A percentile compares a stretch with the other conserved stretches of the same genome.
These are phyloP conservation scores for Blastomyces silverae DNA, from an alignment of 2,329 filamentous ascomycete genomes.

Conservation along the genomic window DNA sequence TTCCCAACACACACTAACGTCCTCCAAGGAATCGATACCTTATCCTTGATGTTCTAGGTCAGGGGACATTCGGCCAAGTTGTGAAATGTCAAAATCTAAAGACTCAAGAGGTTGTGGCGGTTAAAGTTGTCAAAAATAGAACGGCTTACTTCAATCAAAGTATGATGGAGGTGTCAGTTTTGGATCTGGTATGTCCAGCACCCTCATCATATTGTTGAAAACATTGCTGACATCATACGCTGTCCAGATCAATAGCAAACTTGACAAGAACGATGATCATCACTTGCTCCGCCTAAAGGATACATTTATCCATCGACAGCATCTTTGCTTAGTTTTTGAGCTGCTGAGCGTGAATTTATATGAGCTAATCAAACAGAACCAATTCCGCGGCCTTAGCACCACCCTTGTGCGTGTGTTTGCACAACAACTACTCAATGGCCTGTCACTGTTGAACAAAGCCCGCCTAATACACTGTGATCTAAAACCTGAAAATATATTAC, in stretches of 20 bases:
- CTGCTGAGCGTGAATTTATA: slow-evolving; percentile 95
- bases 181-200: slow-evolving; percentile 67
- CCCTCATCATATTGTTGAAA: slow-evolving; percentile 6
- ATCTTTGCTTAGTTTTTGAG: slow-evolving; percentile 94
- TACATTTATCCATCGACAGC: slow-evolving; percentile 95
- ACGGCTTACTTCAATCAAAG: slow-evolving; percentile 99
- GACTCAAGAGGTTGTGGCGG: slow-evolving; percentile 95
- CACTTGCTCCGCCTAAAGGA: slow-evolving; percentile 91
- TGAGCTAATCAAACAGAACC: slow-evolving; percentile 98
- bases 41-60: slow-evolving; percentile 91
- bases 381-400: slow-evolving; percentile 94
- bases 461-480: slow-evolving; percentile 96
- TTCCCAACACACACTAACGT: slow-evolving; percentile 17
- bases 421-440: slow-evolving; percentile 87
- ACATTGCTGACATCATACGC: slow-evolving; percentile 22
- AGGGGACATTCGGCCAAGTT: slow-evolving; percentile 96
- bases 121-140: slow-evolving; percentile 98
- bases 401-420: slow-evolving; percentile 96
- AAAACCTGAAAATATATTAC: slow-evolving; percentile 94
- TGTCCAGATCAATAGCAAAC: slow-evolving; percentile 81
- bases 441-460: slow-evolving; percentile 90
- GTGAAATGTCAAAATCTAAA: slow-evolving; percentile 99
- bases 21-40: slow-evolving; percentile 75
- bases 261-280: slow-evolving; percentile 98
- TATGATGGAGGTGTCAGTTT: slow-evolving; percentile 99